Evolutionary conservation across 306 rosid genomes (phyloP).

Genomic region (Trifolium repens): DNA sequence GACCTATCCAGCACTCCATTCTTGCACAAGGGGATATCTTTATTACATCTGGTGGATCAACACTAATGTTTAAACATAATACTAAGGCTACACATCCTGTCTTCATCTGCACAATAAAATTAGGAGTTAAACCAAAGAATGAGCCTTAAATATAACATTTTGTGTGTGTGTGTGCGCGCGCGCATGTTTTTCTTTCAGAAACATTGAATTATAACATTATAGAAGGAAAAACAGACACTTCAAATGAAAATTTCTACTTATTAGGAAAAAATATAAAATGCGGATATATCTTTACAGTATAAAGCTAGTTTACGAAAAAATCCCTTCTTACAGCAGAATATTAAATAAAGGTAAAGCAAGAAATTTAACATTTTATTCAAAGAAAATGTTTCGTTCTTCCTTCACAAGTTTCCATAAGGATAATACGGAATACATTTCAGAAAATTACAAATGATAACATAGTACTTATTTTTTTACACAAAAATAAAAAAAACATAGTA

Average conservation of each 20-base stretch:
- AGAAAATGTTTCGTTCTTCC: constrained; percentile 2
- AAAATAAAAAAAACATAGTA: too few relatives aligned
- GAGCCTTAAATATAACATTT: background rate
- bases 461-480: background rate
- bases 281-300: background rate
- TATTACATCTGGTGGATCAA: constrained; percentile 98
- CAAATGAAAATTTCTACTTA: constrained; percentile 11
- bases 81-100: constrained; percentile 99
- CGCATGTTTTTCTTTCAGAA: constrained; percentile 25
- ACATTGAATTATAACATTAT: constrained; percentile 37
- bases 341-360: background rate
- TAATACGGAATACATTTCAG: constrained; percentile 1
- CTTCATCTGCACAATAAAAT: constrained; percentile 88
- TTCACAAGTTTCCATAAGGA: constrained; percentile 10
- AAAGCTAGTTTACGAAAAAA: constrained; percentile 10
- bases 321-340: background rate
- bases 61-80: constrained; percentile 94
- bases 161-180: too few relatives aligned
- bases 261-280: constrained; percentile 12
- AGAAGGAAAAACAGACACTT: background rate
- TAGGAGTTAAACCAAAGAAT: constrained; percentile 51
- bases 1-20: constrained; percentile 99
- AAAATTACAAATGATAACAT: background rate
- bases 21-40: constrained; percentile 99
- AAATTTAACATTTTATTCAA: constrained; percentile 21